These are phyloP conservation scores for Teunomyces panamensis DNA, from an alignment of 805 yeast genomes.

Conservation along the genomic window DNA sequence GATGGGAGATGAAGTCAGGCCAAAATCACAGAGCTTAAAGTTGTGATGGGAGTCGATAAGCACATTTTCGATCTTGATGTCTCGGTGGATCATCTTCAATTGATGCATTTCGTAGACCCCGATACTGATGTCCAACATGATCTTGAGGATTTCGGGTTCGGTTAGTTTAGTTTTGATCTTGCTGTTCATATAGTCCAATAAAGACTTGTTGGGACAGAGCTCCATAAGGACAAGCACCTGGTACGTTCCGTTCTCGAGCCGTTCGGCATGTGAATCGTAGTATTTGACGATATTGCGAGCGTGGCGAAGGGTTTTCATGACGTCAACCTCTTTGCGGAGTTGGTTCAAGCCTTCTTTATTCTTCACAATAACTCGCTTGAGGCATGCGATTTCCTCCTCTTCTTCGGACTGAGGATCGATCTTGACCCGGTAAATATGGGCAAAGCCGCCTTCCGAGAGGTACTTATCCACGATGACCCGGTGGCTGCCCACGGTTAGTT, in stretches of 20 bases:
- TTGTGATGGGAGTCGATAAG: constrained; percentile 65
- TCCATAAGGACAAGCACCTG: constrained; percentile 94
- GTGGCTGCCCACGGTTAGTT: constrained; percentile 42
- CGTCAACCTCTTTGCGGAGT: constrained; percentile 73
- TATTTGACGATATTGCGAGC: constrained; percentile 63
- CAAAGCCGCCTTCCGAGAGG: constrained; percentile 65
- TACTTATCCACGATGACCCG: constrained; percentile 32
- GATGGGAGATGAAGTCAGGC: constrained; percentile 70
- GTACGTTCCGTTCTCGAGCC: constrained; percentile 52
- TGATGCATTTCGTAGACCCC: constrained; percentile 88
- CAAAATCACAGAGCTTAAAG: constrained; percentile 91
- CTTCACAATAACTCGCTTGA: constrained; percentile 72
- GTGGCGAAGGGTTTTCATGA: constrained; percentile 62
- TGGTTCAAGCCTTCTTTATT: constrained; percentile 65
- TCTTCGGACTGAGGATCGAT: constrained; percentile 45
- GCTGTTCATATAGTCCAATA: constrained; percentile 88
- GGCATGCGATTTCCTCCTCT: constrained; percentile 54
- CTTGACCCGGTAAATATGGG: constrained; percentile 68
- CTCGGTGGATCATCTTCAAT: constrained; percentile 79
- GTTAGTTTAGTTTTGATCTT: constrained; percentile 73
- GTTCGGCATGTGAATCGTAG: constrained; percentile 74
- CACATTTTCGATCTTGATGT: constrained; percentile 92
- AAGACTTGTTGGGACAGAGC: constrained; percentile 80
- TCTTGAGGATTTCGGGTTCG: constrained; percentile 74
- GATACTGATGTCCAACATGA: constrained; percentile 75